Conservation (phyloP, 2,329 filamentous ascomycete species). For the Sclerotinia spermophila region DNA sequence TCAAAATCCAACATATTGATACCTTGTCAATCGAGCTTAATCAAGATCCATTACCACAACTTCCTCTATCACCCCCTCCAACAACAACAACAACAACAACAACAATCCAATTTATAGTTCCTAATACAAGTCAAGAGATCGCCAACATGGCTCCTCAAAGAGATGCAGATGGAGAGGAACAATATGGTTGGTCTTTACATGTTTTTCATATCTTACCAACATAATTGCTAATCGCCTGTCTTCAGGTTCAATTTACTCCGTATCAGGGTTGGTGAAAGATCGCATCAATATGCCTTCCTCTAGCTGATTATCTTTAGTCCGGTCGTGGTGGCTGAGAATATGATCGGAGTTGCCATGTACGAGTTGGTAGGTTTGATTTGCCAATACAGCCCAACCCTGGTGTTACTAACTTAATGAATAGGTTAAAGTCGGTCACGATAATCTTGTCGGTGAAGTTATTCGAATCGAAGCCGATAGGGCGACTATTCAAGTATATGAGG, state of each 20-base stretch:
- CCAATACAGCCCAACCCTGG: background rate
- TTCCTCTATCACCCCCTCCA: conserved; percentile 40
- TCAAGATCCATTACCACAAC: conserved; percentile 42
- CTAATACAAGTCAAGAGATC: conserved; percentile 28
- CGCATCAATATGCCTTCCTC: background rate
- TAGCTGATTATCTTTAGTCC: conserved; percentile 53
- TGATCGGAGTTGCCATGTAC: conserved; percentile 99
- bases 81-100: conserved; percentile 35
- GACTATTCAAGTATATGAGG: conserved; percentile 98
- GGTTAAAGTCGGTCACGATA: conserved; percentile 89
- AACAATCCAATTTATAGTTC: conserved; percentile 25
- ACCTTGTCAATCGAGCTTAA: conserved; percentile 37
- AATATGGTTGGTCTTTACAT: conserved; percentile 48
- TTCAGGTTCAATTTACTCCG: conserved; percentile 63
- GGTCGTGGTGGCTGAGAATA: conserved; percentile 95
- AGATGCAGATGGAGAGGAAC: conserved; percentile 47
- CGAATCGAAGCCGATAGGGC: conserved; percentile 93
- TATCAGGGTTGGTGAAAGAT: conserved; percentile 53
- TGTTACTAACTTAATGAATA: conserved; percentile 39
- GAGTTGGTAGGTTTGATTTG: conserved; percentile 59
- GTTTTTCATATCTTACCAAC: conserved; percentile 15
- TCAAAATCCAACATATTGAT: conserved; percentile 49
- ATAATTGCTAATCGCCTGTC: conserved; percentile 28
- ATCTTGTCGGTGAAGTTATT: conserved; percentile 95
- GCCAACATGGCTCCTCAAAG: conserved; percentile 41